phyloP scores from a whole-genome alignment of 805 yeast species.

The Nematodospora valgi region DNA sequence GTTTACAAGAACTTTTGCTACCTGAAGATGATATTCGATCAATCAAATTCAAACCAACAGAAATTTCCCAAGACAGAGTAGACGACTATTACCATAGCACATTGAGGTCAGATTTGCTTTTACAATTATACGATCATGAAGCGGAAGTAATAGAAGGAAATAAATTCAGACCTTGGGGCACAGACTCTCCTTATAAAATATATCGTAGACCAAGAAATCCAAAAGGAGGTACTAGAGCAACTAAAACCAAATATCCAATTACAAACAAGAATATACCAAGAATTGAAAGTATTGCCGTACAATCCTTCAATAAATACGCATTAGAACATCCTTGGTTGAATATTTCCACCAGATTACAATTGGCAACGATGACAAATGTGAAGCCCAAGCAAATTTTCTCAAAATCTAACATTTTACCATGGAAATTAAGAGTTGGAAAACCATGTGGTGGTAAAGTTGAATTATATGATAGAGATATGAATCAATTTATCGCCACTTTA shows the following conservation, averaged over 20 bases:
- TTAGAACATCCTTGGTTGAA: slow-evolving; percentile 68
- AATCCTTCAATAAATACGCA: slow-evolving; percentile 74
- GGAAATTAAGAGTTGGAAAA: slow-evolving; percentile 85
- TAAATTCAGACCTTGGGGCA: slow-evolving; percentile 82
- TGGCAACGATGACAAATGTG: slow-evolving; percentile 92
- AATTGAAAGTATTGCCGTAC: slow-evolving; percentile 63
- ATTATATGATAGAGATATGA: slow-evolving; percentile 75
- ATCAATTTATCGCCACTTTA: slow-evolving; percentile 80
- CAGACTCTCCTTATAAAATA: slow-evolving; percentile 81
- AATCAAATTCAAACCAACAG: slow-evolving; percentile 70
- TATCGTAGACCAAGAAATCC: slow-evolving; percentile 75
- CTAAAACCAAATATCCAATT: slow-evolving; percentile 70
- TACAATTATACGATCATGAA: slow-evolving; percentile 72
- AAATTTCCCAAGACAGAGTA: slow-evolving; percentile 77
- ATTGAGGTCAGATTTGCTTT: slow-evolving; percentile 69
- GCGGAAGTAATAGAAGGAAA: slow-evolving; percentile 55
- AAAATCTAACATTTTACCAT: slow-evolving; percentile 73
- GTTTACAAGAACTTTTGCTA: slow-evolving; percentile 63
- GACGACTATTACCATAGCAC: slow-evolving; percentile 73
- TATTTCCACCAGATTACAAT: slow-evolving; percentile 69
- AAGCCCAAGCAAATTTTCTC: slow-evolving; percentile 74
- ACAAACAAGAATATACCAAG: slow-evolving; percentile 70
- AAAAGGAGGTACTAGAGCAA: slow-evolving; percentile 66
- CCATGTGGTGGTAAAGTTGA: slow-evolving; percentile 87
- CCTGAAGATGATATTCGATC: slow-evolving; percentile 76